Conservation (phyloP, 805 yeast genomes). For the Starmerella riodocensis region DNA sequence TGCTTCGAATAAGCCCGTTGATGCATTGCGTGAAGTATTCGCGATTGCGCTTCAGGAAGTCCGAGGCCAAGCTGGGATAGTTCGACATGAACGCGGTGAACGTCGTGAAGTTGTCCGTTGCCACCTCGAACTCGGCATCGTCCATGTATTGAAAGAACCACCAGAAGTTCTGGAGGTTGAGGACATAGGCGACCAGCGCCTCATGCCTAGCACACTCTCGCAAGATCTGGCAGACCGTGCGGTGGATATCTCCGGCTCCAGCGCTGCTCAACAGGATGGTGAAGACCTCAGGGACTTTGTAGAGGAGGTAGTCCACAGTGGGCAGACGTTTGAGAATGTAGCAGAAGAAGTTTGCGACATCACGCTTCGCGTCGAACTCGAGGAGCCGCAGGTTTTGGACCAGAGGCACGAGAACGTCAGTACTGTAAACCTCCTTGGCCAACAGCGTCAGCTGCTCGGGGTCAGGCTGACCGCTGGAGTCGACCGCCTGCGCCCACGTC, state of each 20-base stretch:
- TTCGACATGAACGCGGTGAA: constrained; percentile 52
- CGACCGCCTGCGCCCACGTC: constrained; percentile 11
- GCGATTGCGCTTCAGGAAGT: constrained; percentile 49
- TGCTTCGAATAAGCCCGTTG: constrained; percentile 57
- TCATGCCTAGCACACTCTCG: constrained; percentile 79
- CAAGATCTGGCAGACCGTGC: constrained; percentile 63
- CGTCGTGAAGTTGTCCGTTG: constrained; percentile 80
- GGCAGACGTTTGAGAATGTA: constrained; percentile 72
- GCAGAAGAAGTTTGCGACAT: constrained; percentile 58
- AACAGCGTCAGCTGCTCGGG: constrained; percentile 64
- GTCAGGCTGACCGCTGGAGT: constrained; percentile 20
- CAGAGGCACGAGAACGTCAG: constrained; percentile 55
- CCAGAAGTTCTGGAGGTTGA: constrained; percentile 61
- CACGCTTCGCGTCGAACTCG: constrained; percentile 84
- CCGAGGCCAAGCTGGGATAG: constrained; percentile 57
- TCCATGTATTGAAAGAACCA: constrained; percentile 66
- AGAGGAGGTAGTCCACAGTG: constrained; percentile 68
- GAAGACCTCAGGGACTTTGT: constrained; percentile 49
- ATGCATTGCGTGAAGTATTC: constrained; percentile 47
- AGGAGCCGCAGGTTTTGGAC: constrained; percentile 47
- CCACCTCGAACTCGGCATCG: constrained; percentile 68
- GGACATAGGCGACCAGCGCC: constrained; percentile 44
- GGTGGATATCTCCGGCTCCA: constrained; percentile 57
- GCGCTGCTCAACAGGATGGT: constrained; percentile 54
- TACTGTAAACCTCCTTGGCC: constrained; percentile 64